phyloP scores from a whole-genome alignment of 495 filamentous ascomycete species.

The Lophium mytilinum region DNA sequence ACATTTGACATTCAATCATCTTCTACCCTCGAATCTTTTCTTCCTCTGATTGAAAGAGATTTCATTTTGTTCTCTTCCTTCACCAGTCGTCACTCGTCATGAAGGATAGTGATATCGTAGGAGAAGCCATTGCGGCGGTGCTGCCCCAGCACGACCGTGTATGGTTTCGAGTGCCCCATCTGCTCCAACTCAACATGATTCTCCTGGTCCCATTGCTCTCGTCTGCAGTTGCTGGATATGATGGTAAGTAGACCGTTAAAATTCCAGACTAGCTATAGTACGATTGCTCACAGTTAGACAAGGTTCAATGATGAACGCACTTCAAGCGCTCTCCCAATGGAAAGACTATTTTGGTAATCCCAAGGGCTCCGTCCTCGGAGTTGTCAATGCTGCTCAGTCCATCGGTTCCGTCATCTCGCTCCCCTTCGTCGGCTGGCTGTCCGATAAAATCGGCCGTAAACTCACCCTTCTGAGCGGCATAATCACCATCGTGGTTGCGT shows the following conservation, averaged over 20 bases:
- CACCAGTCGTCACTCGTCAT: no score
- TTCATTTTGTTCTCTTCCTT: no score
- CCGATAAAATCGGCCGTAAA: slow-evolving; percentile 12
- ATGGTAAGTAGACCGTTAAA: no score
- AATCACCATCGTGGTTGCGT: slow-evolving; percentile 5
- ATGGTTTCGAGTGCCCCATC: slow-evolving; percentile 33
- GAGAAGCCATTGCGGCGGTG: slow-evolving; percentile 19
- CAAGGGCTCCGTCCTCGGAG: slow-evolving; percentile 19
- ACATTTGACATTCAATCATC: no score
- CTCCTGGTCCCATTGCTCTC: slow-evolving; percentile 37
- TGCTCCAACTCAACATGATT: slow-evolving; percentile 36
- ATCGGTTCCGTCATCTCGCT: slow-evolving; percentile 11
- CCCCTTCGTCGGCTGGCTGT: slow-evolving; percentile 8
- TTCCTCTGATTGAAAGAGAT: no score
- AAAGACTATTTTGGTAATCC: slow-evolving; percentile 41
- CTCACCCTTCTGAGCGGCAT: slow-evolving; percentile 1
- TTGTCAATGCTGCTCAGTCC: slow-evolving; percentile 14
- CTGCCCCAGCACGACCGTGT: slow-evolving; percentile 29
- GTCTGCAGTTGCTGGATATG: slow-evolving; percentile 35
- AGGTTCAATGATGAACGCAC: no score
- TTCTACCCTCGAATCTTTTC: no score
- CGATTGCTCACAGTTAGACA: no score
- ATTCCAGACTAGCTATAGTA: no score
- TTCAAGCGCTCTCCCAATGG: no score
- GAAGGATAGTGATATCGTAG: slow-evolving; percentile 17